These are phyloP conservation scores for Bryoerythrophyllum caledonicum DNA, from an alignment of 225 moss, liverwort and hornwort species.

Conservation along the genomic window DNA sequence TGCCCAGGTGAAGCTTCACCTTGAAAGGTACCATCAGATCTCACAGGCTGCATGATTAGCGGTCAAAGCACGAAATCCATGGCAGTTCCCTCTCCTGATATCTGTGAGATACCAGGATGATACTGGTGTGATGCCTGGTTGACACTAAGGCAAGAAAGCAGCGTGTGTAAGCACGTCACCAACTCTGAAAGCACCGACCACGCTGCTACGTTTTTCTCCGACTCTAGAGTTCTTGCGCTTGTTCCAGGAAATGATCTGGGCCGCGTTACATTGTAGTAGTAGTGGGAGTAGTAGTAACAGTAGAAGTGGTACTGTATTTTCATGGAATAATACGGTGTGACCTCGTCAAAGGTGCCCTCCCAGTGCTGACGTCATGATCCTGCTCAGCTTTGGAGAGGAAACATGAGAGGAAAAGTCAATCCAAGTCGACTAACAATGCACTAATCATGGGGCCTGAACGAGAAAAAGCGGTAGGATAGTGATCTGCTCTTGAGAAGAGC, in stretches of 20 bases:
- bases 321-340: conserved; percentile 1
- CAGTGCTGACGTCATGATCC: conserved; percentile 3
- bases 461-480: neutral
- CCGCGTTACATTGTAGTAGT: neutral
- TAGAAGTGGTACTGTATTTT: neutral
- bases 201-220: neutral
- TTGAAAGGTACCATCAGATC: neutral
- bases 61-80: neutral
- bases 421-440: neutral
- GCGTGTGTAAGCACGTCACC: neutral
- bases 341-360: conserved; percentile 17
- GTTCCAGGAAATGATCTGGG: neutral
- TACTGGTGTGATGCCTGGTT: too few relatives aligned
- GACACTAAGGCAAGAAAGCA: too few relatives aligned
- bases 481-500: neutral
- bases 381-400: neutral
- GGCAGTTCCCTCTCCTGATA: too few relatives aligned
- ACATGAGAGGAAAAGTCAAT: neutral
- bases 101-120: too few relatives aligned
- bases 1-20: neutral
- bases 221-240: neutral
- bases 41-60: neutral
- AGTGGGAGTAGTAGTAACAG: too few relatives aligned
- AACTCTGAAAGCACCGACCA: neutral
- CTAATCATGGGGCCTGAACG: neutral